Evolutionary conservation across 1,139 yeast genomes (phyloP).

Genomic region (Hyphopichia burtonii): DNA sequence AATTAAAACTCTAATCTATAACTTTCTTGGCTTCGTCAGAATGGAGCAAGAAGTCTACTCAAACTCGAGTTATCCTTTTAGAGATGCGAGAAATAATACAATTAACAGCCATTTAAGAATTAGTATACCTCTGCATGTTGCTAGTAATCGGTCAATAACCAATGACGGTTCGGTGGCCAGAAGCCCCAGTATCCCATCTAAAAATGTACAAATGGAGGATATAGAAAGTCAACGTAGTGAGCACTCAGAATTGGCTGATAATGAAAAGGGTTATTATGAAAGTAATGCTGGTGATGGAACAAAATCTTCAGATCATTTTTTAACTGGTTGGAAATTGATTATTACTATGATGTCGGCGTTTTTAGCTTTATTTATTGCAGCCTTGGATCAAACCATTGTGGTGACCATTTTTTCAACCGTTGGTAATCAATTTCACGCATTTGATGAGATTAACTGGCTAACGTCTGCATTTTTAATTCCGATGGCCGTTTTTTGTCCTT

Average conservation of each 20-base stretch:
- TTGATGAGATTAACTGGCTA: constrained; percentile 60
- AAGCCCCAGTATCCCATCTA: no score
- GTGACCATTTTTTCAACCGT: constrained; percentile 19
- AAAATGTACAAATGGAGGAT: not conserved
- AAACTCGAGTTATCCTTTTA: not conserved
- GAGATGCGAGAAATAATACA: not conserved
- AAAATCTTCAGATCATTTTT: constrained; percentile 44
- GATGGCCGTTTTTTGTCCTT: constrained; percentile 54
- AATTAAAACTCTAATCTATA: no score
- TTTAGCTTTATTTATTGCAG: constrained; percentile 17
- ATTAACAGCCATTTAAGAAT: not conserved
- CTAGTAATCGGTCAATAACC: not conserved
- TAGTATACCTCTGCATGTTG: not conserved
- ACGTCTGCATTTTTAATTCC: constrained; percentile 61
- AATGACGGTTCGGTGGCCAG: not conserved
- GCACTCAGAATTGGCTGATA: not conserved
- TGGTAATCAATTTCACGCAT: constrained; percentile 46
- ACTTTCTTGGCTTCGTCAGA: not conserved
- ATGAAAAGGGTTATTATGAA: constrained; percentile 10
- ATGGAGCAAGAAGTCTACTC: not conserved
- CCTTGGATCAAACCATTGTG: constrained; percentile 23
- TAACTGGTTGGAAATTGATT: constrained; percentile 20
- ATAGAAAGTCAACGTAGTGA: not conserved
- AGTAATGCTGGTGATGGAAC: constrained; percentile 60
- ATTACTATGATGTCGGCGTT: constrained; percentile 16